Evolutionary conservation across 352 stramenopile genomes (phyloP).

Genomic region (Phytophthora hybrid): DNA sequence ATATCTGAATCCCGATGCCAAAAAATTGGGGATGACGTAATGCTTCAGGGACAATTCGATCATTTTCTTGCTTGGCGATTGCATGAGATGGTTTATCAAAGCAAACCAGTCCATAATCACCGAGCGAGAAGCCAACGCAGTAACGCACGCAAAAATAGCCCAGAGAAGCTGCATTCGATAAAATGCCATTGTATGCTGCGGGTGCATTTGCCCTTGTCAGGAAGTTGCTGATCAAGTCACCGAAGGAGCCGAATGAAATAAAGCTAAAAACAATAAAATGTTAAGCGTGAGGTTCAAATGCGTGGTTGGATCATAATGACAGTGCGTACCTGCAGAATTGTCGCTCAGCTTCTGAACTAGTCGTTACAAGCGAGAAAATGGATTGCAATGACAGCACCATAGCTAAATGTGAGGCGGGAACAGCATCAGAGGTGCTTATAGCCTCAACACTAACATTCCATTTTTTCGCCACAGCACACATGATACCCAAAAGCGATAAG

Average conservation of each 20-base stretch:
- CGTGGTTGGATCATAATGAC: not conserved
- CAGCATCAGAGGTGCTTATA: constrained; percentile 1
- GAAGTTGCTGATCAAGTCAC: constrained; percentile 30
- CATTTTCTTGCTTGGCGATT: not conserved
- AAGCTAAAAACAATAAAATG: constrained; percentile 18
- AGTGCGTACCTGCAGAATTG: constrained; percentile 27
- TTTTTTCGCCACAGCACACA: constrained; percentile 39
- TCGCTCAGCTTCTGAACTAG: constrained; percentile 20
- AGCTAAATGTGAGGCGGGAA: not conserved
- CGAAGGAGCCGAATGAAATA: constrained; percentile 32
- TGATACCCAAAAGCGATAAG: constrained; percentile 51
- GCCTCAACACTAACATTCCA: constrained; percentile 7
- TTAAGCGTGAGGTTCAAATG: not conserved
- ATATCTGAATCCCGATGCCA: constrained; percentile 39
- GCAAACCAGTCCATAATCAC: constrained; percentile 20
- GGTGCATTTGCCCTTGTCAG: not conserved
- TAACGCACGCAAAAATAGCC: constrained; percentile 31
- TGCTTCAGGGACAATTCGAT: not conserved
- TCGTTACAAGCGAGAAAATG: constrained; percentile 27
- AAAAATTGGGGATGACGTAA: constrained; percentile 38
- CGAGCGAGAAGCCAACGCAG: constrained; percentile 37
- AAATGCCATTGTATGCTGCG: not conserved
- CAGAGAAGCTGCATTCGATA: constrained; percentile 8
- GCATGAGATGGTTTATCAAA: not conserved
- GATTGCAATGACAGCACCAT: constrained; percentile 26